Evolutionary conservation across 129 eudicot species (phyloP).

Genomic region (Flaveria robusta): DNA sequence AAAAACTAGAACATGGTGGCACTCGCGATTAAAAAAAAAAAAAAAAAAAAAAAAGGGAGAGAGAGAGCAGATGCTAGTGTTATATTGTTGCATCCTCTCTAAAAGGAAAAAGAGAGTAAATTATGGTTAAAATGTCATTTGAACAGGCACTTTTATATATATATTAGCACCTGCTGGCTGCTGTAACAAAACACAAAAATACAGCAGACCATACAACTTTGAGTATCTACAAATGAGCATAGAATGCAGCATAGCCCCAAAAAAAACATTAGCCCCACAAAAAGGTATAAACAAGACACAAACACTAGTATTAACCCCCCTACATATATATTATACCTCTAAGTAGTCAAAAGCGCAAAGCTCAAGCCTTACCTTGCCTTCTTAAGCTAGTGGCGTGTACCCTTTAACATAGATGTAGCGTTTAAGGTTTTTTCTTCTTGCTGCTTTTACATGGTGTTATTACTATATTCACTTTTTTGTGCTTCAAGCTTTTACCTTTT

Average conservation of each 20-base stretch:
- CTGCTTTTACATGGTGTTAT: constrained; percentile 37
- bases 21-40: no score
- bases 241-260: constrained; percentile 8
- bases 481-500: constrained; percentile 55
- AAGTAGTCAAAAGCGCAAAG: no score
- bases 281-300: neutral
- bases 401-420: neutral
- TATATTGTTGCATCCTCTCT: neutral
- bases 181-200: constrained; percentile 22
- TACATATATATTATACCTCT: constrained; percentile 1
- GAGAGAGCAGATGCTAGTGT: neutral
- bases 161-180: constrained; percentile 15
- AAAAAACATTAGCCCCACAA: constrained; percentile 21
- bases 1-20: no score
- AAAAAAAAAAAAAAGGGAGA: no score
- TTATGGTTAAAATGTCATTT: neutral
- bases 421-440: constrained; percentile 38
- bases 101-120: neutral
- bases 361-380: no score
- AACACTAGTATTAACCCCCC: constrained; percentile 24
- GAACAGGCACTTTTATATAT: neutral
- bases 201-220: neutral
- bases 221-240: constrained; percentile 20
- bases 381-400: no score
- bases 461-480: constrained; percentile 41